A percentile compares a stretch with the other conserved stretches of the same genome.
phyloP scores from a whole-genome alignment of 164 flowering plant species.

The Nymphaea thermarum region DNA sequence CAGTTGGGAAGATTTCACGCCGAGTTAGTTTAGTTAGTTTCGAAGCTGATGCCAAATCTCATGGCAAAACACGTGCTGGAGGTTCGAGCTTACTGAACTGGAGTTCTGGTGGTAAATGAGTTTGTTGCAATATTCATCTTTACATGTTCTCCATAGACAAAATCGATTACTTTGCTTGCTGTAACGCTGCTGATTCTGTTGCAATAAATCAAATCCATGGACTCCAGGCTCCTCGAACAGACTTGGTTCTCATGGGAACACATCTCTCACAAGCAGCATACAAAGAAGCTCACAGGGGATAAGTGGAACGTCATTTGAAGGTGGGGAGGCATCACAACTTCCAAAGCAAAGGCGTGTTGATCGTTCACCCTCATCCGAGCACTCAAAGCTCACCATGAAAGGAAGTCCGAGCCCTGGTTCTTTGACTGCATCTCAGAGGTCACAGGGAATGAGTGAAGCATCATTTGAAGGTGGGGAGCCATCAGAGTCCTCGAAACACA shows the following conservation, averaged over 20 bases:
- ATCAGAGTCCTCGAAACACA: not conserved
- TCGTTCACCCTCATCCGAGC: not conserved
- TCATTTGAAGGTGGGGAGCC: not conserved
- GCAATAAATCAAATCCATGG: not conserved
- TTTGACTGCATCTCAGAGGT: not conserved
- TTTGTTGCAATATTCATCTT: not conserved
- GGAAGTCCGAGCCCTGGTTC: not conserved
- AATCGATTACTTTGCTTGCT: not conserved
- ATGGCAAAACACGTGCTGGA: not conserved
- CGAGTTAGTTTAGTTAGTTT: slow-evolving; percentile 53
- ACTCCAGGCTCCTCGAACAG: not conserved
- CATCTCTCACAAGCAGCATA: slow-evolving; percentile 25
- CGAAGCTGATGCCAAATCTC: not conserved
- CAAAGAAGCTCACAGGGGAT: slow-evolving; percentile 15
- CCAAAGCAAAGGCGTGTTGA: slow-evolving; percentile 18
- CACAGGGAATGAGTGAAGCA: not conserved
- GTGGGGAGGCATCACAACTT: slow-evolving; percentile 18
- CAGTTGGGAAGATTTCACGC: slow-evolving; percentile 79
- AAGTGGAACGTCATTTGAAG: slow-evolving; percentile 13
- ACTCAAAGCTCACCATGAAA: not conserved
- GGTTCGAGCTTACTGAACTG: slow-evolving; percentile 9
- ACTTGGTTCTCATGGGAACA: not conserved
- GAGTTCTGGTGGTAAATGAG: slow-evolving; percentile 13
- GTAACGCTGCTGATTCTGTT: not conserved
- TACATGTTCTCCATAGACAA: not conserved